Evolutionary conservation across 2,329 filamentous ascomycete species (phyloP).

Genomic region (Hypoxylon sp.): DNA sequence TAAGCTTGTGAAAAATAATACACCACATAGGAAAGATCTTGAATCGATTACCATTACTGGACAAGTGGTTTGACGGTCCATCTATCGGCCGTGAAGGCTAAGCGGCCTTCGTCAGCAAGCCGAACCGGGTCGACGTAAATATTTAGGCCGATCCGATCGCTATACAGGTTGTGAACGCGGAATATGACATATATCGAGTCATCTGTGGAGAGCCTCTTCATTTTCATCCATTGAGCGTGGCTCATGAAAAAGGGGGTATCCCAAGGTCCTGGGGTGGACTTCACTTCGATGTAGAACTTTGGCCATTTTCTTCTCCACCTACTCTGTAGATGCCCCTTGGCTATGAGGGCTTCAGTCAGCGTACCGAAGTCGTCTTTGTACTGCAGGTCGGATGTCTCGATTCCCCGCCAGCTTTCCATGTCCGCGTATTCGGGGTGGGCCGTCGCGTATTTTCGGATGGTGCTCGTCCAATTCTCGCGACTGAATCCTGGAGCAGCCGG

Average conservation of each 20-base stretch:
- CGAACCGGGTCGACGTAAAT: conserved; percentile 44
- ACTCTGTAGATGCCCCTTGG: conserved; percentile 54
- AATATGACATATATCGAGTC: conserved; percentile 44
- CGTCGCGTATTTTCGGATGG: conserved; percentile 60
- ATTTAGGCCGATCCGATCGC: conserved; percentile 29
- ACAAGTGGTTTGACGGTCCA: conserved; percentile 33
- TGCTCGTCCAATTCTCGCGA: conserved; percentile 64
- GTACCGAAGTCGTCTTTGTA: conserved; percentile 58
- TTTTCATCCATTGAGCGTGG: conserved; percentile 58
- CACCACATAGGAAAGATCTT: background rate
- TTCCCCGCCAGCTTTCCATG: conserved; percentile 58
- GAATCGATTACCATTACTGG: background rate
- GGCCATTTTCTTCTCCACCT: conserved; percentile 53
- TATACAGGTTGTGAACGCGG: conserved; percentile 43
- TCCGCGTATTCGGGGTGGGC: conserved; percentile 59
- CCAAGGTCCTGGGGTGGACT: conserved; percentile 60
- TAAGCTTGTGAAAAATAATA: background rate
- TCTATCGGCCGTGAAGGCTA: conserved; percentile 34
- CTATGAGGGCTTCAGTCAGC: conserved; percentile 56
- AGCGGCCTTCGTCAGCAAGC: conserved; percentile 19
- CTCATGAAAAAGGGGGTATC: conserved; percentile 64
- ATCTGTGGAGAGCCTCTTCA: conserved; percentile 14
- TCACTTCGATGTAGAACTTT: conserved; percentile 67
- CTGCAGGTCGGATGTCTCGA: conserved; percentile 64
- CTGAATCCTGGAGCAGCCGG: conserved; percentile 56